phyloP scores from a whole-genome alignment of 2,329 filamentous ascomycete species.

The Fusarium sp. region DNA sequence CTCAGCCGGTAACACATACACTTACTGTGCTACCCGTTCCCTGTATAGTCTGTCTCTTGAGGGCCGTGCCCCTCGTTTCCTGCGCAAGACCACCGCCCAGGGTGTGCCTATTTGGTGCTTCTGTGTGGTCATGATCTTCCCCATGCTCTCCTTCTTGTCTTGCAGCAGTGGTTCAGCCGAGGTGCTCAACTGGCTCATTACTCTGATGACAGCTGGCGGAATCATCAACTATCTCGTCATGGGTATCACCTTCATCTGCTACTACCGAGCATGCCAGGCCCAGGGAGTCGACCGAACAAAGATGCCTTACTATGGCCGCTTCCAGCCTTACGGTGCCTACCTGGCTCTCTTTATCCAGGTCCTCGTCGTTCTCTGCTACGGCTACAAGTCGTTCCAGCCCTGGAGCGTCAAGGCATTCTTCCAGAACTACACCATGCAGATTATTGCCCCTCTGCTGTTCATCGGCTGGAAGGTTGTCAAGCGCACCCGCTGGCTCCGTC shows the following conservation, averaged over 20 bases:
- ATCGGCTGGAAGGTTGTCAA: constrained; percentile 73
- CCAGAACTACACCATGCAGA: constrained; percentile 68
- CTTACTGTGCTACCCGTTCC: constrained; percentile 63
- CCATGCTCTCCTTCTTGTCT: constrained; percentile 65
- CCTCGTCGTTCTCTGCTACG: constrained; percentile 62
- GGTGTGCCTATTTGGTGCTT: constrained; percentile 73
- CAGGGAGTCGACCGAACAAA: constrained; percentile 63
- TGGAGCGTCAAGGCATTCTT: constrained; percentile 63
- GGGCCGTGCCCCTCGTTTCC: constrained; percentile 62
- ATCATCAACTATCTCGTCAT: constrained; percentile 73
- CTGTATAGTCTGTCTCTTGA: constrained; percentile 64
- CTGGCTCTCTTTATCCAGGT: constrained; percentile 57
- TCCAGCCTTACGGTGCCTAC: constrained; percentile 69
- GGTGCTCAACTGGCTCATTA: constrained; percentile 66
- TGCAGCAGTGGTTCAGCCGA: constrained; percentile 60
- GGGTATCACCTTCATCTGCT: constrained; percentile 58
- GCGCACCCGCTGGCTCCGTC: constrained; percentile 64
- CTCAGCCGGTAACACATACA: constrained; percentile 63
- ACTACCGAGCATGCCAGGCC: constrained; percentile 64
- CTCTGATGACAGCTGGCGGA: constrained; percentile 67
- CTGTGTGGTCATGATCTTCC: constrained; percentile 63
- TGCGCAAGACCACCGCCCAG: constrained; percentile 68
- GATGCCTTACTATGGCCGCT: constrained; percentile 68
- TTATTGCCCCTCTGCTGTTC: constrained; percentile 66
- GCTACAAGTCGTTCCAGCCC: constrained; percentile 63